Evolutionary conservation across 352 stramenopile species (phyloP).

Genomic region (Globisporangium barbulae): DNA sequence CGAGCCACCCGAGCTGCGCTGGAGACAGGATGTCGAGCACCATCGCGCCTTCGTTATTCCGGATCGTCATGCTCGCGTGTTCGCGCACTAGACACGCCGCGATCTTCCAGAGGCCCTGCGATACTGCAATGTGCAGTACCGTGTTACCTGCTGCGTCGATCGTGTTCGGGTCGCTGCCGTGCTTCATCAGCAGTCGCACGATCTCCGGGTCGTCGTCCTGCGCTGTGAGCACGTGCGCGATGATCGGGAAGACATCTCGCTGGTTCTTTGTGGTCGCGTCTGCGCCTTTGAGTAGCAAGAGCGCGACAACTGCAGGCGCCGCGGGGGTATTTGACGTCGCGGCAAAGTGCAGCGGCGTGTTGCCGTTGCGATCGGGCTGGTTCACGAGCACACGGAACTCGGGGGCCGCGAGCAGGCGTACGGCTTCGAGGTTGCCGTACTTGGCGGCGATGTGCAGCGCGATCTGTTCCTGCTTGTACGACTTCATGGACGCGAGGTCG

Average conservation of each 20-base stretch:
- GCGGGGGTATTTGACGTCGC: slow-evolving; percentile 50
- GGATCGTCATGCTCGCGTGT: slow-evolving; percentile 65
- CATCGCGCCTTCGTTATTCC: slow-evolving; percentile 68
- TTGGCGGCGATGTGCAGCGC: slow-evolving; percentile 82
- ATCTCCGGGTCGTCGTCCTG: slow-evolving; percentile 71
- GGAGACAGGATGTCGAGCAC: slow-evolving; percentile 74
- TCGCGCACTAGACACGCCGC: slow-evolving; percentile 62
- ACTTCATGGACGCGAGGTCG: slow-evolving; percentile 61
- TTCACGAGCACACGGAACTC: slow-evolving; percentile 66
- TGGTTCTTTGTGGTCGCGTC: slow-evolving; percentile 72
- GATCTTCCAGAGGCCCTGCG: slow-evolving; percentile 72
- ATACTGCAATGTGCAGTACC: slow-evolving; percentile 76
- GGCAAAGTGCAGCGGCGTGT: slow-evolving; percentile 82
- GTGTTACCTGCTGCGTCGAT: slow-evolving; percentile 68
- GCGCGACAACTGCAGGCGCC: slow-evolving; percentile 50
- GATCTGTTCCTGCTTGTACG: slow-evolving; percentile 72
- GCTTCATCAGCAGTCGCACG: slow-evolving; percentile 67
- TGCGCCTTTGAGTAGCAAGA: slow-evolving; percentile 52
- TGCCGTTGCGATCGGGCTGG: slow-evolving; percentile 67
- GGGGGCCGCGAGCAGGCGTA: slow-evolving; percentile 43
- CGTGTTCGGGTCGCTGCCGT: slow-evolving; percentile 75
- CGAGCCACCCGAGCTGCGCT: slow-evolving; percentile 67
- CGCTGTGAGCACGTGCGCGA: slow-evolving; percentile 69
- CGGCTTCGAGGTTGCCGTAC: slow-evolving; percentile 65
- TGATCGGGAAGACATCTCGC: slow-evolving; percentile 70